A percentile compares a stretch with the other conserved stretches of the same genome.
Evolutionary conservation across 2,329 filamentous ascomycete species (phyloP).

Genomic region (Aspergillus aculeatus): DNA sequence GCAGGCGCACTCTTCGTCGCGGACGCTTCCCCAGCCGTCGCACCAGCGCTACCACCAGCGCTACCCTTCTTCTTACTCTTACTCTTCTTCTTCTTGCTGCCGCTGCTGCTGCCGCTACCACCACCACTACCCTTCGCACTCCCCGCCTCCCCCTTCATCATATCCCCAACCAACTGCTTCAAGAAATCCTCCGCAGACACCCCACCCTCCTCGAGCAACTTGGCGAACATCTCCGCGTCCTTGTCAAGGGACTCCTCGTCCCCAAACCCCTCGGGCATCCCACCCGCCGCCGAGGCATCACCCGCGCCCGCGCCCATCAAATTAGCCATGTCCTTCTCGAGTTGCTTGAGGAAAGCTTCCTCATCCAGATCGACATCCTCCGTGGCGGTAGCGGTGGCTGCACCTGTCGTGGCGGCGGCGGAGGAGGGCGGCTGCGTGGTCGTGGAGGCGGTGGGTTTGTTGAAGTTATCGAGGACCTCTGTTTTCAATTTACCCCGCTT

Average conservation of each 20-base stretch:
- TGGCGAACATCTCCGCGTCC: slow-evolving; percentile 37
- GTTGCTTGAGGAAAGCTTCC: slow-evolving; percentile 69
- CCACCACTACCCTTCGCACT: slow-evolving; percentile 4
- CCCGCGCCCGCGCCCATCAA: slow-evolving; percentile 56
- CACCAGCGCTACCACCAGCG: slow-evolving; percentile 16
- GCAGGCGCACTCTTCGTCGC: neutral
- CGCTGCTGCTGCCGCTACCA: slow-evolving; percentile 20
- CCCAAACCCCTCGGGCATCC: slow-evolving; percentile 14
- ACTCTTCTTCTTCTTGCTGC: slow-evolving; percentile 17
- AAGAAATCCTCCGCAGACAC: slow-evolving; percentile 36
- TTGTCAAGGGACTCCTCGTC: slow-evolving; percentile 30
- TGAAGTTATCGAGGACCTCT: slow-evolving; percentile 90
- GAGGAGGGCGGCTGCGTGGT: slow-evolving; percentile 34
- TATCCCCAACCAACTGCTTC: slow-evolving; percentile 37
- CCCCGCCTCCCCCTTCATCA: slow-evolving; percentile 31
- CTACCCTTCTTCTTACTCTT: slow-evolving; percentile 20
- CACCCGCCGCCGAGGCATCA: slow-evolving; percentile 9
- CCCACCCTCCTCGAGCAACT: slow-evolving; percentile 36
- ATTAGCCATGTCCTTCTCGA: slow-evolving; percentile 88
- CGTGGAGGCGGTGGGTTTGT: slow-evolving; percentile 37
- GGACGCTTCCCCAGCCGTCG: slow-evolving; percentile 12
- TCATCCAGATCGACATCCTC: slow-evolving; percentile 31
- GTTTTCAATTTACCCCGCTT: slow-evolving; percentile 4
- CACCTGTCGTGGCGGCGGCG: slow-evolving; percentile 19
- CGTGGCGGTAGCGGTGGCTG: neutral